Base-by-base conservation (phyloP, 2,329 filamentous ascomycete species). In the Claviceps paspali region DNA sequence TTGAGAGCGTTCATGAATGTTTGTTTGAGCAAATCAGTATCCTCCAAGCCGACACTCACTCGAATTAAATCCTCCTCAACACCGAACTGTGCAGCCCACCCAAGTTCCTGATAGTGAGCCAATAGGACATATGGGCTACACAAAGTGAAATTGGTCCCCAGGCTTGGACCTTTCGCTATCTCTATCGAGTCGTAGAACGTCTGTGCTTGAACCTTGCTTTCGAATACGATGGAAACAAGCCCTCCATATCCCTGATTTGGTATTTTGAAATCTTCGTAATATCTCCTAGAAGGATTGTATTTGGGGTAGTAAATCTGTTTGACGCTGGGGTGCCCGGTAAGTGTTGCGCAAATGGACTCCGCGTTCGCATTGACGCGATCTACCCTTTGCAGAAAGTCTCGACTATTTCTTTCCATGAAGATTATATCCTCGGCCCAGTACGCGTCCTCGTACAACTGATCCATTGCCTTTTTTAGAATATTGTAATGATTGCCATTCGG, bases 71-170 rank as follows among this genome's bases (percentile, higher is more conserved):
- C 73, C 2, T 75, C 73, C 38, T 91, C 80, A 3, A 95, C 83
- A 0, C 87, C 85, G 54, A 80, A 88, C 41, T 77, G 66, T 19
- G 71, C 75, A 30, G 82, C 84, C 91, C 91, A 98, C n/a, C 87
- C 79, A 29, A 96, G 58, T 63, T 98, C 91, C 32, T 72, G 67
- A 51, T 91, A 98, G 57, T 98, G 91, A 4, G 91, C 91, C 23
- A 98, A 60, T 24, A 98, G 64, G 17, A 91, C 85, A 55, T 94
- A 98, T 0, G 91, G 91, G 34, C 80, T 93, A 40, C 80, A 80
- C 27, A 98, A 65, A 0, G 91, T 96, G 55, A 98, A 98, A 57
- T 98, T 98, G 1, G 91, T 96, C 2, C 91, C 91, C 35, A 98
- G 64, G 57, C 86, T 95, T 0, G 91, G 91, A 0, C 91, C 91